Base-by-base conservation (phyloP, 2,329 filamentous ascomycete genomes). In the Venturia aucupariae region DNA sequence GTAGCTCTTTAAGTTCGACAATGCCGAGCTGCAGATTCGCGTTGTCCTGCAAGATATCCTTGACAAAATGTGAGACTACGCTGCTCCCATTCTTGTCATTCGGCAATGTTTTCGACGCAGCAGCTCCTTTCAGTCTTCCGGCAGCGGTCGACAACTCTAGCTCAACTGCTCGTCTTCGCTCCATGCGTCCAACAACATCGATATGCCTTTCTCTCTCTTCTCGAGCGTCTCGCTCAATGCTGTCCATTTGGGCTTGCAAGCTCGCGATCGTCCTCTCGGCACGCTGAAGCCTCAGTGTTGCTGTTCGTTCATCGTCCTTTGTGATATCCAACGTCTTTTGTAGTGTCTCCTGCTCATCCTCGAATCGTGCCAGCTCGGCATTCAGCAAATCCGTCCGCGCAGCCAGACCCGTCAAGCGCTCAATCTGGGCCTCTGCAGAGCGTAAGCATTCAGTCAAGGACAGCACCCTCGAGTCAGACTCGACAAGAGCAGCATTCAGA, bases 31-130 rank as follows among this genome's bases (percentile, higher is more conserved):
- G 94, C 55, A 99, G 79, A 69, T 91, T 96, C 11, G 92, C 91
- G 72, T 99, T 99, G 74, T 99, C 94, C 71, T 96, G 88, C 22
- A 99, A 80, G 64, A 99, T 90, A 73, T 97, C 94, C 69, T 92
- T 91, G 64, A 99, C 94, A 70, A 99, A 97, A 72, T 95, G 90
- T 24, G 90, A 92, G n/a, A 97, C 90, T 44, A 96, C 90, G 65
- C 81, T 86, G 67, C 81, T 85, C 11, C 84, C 82, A 64, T 78
- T 79, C 68, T 84, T 83, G 38, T 83, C 81, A 3, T 46, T 27
- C 11, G 41, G 64, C 64, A 62, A 30, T 27, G 59, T 66, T 44
- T 82, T 81, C 3, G 81, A 82, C 48, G 89, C 77, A 2, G 86
- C 85, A 15, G 90, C 89, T 11, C 89, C 89, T 75, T 93, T 94